Evolutionary conservation across 345 rosid species (phyloP).

Genomic region (Toxicodendron radicans): DNA sequence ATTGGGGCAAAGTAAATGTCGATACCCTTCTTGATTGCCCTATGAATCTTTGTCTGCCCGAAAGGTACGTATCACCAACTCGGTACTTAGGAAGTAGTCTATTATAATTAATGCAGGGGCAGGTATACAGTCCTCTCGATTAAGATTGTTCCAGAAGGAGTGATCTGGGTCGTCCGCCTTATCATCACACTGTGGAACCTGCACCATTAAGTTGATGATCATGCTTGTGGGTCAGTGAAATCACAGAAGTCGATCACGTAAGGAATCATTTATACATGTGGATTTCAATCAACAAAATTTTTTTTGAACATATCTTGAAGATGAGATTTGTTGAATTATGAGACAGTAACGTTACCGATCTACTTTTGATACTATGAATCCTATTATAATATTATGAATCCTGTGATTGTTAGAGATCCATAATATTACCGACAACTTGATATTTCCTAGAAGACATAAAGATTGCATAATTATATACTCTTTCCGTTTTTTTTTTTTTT

Average conservation of each 20-base stretch:
- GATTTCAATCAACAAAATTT: not conserved
- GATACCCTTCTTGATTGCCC: slow-evolving; percentile 4
- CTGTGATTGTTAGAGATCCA: no score
- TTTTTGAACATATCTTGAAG: not conserved
- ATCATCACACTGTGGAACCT: not conserved
- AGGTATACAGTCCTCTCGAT: not conserved
- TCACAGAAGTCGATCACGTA: not conserved
- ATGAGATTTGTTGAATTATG: no score
- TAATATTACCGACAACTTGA: no score
- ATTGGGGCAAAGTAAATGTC: slow-evolving; percentile 1
- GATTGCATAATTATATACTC: no score
- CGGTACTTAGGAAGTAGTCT: slow-evolving; percentile 19
- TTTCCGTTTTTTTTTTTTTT: no score
- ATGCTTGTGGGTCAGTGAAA: slow-evolving; percentile 13
- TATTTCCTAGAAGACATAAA: no score
- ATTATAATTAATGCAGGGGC: slow-evolving; percentile 15
- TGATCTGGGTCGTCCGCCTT: slow-evolving; percentile 20
- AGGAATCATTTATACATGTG: slow-evolving; percentile 10
- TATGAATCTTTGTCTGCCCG: slow-evolving; percentile 26
- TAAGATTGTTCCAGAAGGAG: not conserved
- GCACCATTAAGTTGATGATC: slow-evolving; percentile 7
- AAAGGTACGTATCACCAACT: slow-evolving; percentile 15
- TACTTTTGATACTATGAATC: no score
- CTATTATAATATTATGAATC: no score
- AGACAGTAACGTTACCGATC: no score